Evolutionary conservation across 225 moss, liverwort and hornwort genomes (phyloP).

Genomic region (Bryum argenteum): DNA sequence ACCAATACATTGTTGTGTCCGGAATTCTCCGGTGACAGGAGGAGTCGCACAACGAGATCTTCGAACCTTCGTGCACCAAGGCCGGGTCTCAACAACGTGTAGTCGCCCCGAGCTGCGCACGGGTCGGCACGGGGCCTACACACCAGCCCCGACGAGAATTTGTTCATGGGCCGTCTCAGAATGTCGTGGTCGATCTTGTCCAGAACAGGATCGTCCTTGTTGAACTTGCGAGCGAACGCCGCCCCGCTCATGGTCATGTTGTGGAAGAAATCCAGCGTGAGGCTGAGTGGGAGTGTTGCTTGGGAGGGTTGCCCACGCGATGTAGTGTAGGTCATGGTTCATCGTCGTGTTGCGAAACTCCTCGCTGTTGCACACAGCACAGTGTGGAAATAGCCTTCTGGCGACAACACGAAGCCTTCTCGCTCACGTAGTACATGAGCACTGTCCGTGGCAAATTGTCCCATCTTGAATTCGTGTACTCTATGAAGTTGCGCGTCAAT

Average conservation of each 20-base stretch:
- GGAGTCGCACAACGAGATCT: conserved; percentile 71
- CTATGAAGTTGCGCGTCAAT: conserved; percentile 83
- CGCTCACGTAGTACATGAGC: conserved; percentile 96
- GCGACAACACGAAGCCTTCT: conserved; percentile 96
- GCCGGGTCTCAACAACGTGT: conserved; percentile 68
- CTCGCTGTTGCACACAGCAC: conserved; percentile 85
- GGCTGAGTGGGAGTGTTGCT: conserved; percentile 84
- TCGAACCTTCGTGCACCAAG: conserved; percentile 80
- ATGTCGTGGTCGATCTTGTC: conserved; percentile 75
- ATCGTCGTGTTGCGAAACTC: conserved; percentile 92
- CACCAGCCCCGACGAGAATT: conserved; percentile 91
- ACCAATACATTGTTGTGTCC: conserved; percentile 72
- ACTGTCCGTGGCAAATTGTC: conserved; percentile 88
- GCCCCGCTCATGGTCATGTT: conserved; percentile 83
- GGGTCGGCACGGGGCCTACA: conserved; percentile 52
- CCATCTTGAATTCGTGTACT: conserved; percentile 84
- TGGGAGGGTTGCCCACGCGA: conserved; percentile 92
- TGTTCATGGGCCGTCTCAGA: conserved; percentile 62
- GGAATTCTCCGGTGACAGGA: conserved; percentile 74
- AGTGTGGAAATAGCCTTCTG: conserved; percentile 96
- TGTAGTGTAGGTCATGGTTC: conserved; percentile 91
- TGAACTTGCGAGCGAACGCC: conserved; percentile 87
- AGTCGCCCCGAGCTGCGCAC: conserved; percentile 67
- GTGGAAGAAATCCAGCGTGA: conserved; percentile 53
- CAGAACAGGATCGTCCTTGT: conserved; percentile 67